These are phyloP conservation scores for Phytomonas sp. DNA, from an alignment of 208 protist genomes.

Conservation along the genomic window DNA sequence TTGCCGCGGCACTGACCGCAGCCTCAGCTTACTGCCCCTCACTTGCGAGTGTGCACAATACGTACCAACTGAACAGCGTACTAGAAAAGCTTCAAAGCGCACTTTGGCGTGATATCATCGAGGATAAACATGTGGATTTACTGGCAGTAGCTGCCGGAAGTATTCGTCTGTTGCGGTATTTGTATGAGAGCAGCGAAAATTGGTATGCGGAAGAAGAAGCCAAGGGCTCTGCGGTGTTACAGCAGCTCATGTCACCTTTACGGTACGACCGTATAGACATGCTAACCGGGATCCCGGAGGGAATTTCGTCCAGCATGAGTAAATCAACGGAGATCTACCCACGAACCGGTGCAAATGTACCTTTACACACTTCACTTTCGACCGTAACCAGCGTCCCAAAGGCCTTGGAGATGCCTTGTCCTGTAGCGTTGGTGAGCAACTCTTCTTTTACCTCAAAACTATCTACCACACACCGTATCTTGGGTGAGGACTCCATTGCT, in stretches of 20 bases:
- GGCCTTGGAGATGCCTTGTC: not conserved
- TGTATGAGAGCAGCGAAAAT: slow-evolving; percentile 17
- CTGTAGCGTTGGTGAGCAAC: not conserved
- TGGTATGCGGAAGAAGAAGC: slow-evolving; percentile 3
- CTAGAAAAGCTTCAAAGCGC: slow-evolving; percentile 29
- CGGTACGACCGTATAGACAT: slow-evolving; percentile 72
- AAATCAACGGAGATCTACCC: not conserved
- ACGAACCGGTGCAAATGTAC: not conserved
- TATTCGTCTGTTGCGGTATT: slow-evolving; percentile 22
- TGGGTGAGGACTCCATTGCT: not conserved
- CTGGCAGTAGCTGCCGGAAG: slow-evolving; percentile 65
- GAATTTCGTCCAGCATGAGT: slow-evolving; percentile 7
- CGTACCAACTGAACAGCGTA: slow-evolving; percentile 17
- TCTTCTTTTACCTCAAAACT: not conserved
- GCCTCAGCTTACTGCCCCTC: slow-evolving; percentile 28
- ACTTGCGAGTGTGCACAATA: slow-evolving; percentile 17
- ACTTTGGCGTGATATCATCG: slow-evolving; percentile 43
- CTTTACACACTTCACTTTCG: not conserved
- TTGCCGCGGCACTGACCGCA: slow-evolving; percentile 1
- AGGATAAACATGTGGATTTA: slow-evolving; percentile 46
- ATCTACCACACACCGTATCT: not conserved
- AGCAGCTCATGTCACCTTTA: slow-evolving; percentile 28
- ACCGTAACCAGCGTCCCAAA: not conserved
- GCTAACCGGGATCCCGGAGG: slow-evolving; percentile 56
- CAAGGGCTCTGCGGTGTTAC: not conserved